Conservation (phyloP, 495 filamentous ascomycete species). For the Neurospora pannonica region DNA sequence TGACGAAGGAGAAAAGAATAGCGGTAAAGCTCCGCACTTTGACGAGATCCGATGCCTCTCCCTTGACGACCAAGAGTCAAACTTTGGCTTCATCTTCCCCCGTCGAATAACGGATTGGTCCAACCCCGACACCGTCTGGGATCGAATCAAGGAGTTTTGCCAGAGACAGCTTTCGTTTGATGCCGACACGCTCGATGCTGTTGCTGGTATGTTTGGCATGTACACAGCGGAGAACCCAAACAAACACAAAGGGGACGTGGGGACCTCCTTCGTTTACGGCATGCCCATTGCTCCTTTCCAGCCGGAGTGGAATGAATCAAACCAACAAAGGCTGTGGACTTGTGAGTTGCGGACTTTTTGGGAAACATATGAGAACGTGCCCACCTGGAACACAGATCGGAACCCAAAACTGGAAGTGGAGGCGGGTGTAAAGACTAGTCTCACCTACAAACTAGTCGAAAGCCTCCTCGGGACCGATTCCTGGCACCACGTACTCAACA, state of each 20-base stretch:
- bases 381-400: background rate
- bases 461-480: background rate
- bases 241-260: background rate
- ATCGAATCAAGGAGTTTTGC: background rate
- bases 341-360: background rate
- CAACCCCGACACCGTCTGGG: background rate
- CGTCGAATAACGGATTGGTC: background rate
- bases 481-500: background rate
- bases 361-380: background rate
- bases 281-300: background rate
- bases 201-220: background rate
- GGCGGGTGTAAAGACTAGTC: background rate
- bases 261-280: background rate
- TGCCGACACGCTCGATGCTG: slow-evolving; percentile 1
- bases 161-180: background rate
- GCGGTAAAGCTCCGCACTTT: background rate
- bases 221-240: background rate
- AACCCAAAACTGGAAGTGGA: background rate
- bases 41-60: background rate
- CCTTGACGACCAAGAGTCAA: background rate
- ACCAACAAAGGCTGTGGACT: background rate
- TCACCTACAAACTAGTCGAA: background rate
- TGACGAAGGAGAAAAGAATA: too few relatives aligned
- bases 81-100: background rate
- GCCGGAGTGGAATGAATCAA: background rate